phyloP scores from a whole-genome alignment of 805 yeast genomes.

The Nakazawaea ernobii region DNA sequence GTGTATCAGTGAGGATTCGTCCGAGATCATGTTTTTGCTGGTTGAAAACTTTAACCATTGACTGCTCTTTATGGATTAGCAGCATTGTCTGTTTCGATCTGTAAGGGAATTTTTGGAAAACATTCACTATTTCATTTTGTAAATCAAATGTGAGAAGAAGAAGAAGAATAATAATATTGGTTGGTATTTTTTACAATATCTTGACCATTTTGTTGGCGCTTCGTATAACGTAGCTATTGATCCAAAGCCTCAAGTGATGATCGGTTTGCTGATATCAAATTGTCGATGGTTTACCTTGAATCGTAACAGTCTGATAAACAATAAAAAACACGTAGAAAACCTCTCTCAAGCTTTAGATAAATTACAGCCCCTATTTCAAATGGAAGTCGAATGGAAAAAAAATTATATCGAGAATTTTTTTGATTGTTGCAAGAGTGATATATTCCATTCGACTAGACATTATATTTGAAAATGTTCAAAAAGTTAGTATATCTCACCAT shows the following conservation, averaged over 20 bases:
- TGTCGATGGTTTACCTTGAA: neutral
- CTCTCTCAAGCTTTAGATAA: neutral
- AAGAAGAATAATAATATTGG: neutral
- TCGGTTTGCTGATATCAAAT: neutral
- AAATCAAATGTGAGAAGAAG: neutral
- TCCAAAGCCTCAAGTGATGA: neutral
- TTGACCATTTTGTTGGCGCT: neutral
- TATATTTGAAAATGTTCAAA: slow-evolving; percentile 35
- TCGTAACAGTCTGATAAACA: neutral
- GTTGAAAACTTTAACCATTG: slow-evolving; percentile 98
- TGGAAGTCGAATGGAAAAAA: neutral
- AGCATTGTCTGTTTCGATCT: slow-evolving; percentile 40
- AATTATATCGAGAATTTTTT: neutral
- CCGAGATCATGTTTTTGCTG: slow-evolving; percentile 99
- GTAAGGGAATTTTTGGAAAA: slow-evolving; percentile 75
- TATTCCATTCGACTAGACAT: neutral
- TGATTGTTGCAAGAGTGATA: neutral
- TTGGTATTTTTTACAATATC: slow-evolving; percentile 1
- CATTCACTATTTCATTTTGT: neutral
- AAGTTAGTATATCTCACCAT: slow-evolving; percentile 22
- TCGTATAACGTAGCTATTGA: neutral
- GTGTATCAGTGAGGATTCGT: slow-evolving; percentile 99
- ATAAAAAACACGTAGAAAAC: no score
- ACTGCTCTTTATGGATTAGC: slow-evolving; percentile 57
- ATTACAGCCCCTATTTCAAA: slow-evolving; percentile 1